Evolutionary conservation across 164 flowering plant species (phyloP).

Genomic region (Santalum album): DNA sequence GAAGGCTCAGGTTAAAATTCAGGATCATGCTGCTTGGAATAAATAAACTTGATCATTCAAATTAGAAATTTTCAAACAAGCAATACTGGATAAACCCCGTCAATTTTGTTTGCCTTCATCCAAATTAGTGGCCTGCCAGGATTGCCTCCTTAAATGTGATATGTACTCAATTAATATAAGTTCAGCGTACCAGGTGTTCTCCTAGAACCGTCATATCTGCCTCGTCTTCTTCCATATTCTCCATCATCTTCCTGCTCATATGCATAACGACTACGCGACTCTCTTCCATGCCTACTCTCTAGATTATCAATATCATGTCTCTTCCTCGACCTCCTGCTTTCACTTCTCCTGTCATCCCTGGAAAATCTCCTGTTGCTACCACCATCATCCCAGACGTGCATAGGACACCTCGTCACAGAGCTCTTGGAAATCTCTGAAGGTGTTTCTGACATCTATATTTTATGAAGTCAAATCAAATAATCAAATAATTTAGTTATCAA

Average conservation of each 20-base stretch:
- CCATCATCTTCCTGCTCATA: constrained; percentile 24
- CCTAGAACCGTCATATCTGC: constrained; percentile 42
- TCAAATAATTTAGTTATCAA: neutral
- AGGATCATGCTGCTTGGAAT: too few species aligned
- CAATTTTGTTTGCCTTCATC: neutral
- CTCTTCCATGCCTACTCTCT: neutral
- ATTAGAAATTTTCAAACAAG: too few species aligned
- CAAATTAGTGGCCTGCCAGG: too few species aligned
- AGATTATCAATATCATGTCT: neutral
- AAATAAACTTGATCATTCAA: too few species aligned
- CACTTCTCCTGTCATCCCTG: constrained; percentile 19
- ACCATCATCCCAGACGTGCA: constrained; percentile 17
- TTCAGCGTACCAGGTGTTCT: constrained; percentile 50
- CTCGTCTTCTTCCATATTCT: constrained; percentile 40
- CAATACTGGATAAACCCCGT: too few species aligned
- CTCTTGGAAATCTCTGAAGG: constrained; percentile 27
- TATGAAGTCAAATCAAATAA: neutral
- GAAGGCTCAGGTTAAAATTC: too few species aligned
- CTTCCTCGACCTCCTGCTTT: neutral
- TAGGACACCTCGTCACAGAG: constrained; percentile 25
- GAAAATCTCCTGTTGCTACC: neutral
- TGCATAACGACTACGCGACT: constrained; percentile 18
- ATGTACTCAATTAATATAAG: neutral
- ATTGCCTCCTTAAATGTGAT: neutral
- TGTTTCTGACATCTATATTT: constrained; percentile 26